These are phyloP conservation scores for Linaria vulgaris DNA, from an alignment of 257 asterid genomes.

Conservation along the genomic window DNA sequence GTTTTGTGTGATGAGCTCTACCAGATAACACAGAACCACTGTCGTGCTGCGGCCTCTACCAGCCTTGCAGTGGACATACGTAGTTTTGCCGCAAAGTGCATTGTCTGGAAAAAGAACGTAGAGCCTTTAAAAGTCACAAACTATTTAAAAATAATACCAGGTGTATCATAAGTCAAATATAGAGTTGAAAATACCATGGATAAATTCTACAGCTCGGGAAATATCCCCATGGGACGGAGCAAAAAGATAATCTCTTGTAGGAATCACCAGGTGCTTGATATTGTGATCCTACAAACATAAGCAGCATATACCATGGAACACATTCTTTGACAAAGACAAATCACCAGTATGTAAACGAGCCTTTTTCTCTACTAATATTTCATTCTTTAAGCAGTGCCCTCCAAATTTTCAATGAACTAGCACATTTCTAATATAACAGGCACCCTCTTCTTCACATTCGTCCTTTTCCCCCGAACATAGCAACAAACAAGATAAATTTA, in stretches of 20 bases:
- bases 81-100: constrained; percentile 59
- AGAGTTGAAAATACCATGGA: constrained; percentile 42
- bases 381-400: neutral
- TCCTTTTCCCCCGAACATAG: too few relatives aligned
- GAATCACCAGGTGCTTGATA: constrained; percentile 86
- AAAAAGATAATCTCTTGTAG: constrained; percentile 94
- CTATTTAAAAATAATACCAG: neutral
- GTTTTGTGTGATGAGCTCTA: constrained; percentile 13
- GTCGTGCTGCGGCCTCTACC: constrained; percentile 99
- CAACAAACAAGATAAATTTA: too few relatives aligned
- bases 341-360: neutral
- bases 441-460: neutral
- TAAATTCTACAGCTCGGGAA: constrained; percentile 79
- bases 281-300: constrained; percentile 49
- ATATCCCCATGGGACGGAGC: constrained; percentile 79
- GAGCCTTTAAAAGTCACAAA: neutral
- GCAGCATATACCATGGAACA: constrained; percentile 13
- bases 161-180: neutral
- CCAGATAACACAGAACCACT: constrained; percentile 93
- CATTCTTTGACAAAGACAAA: constrained; percentile 8
- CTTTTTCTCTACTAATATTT: neutral
- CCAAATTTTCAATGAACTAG: neutral
- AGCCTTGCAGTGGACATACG: constrained; percentile 95
- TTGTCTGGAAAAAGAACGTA: constrained; percentile 40
- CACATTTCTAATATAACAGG: neutral